These are phyloP conservation scores for Fusarium equiseti DNA, from an alignment of 2,329 filamentous ascomycete genomes.

Conservation along the genomic window DNA sequence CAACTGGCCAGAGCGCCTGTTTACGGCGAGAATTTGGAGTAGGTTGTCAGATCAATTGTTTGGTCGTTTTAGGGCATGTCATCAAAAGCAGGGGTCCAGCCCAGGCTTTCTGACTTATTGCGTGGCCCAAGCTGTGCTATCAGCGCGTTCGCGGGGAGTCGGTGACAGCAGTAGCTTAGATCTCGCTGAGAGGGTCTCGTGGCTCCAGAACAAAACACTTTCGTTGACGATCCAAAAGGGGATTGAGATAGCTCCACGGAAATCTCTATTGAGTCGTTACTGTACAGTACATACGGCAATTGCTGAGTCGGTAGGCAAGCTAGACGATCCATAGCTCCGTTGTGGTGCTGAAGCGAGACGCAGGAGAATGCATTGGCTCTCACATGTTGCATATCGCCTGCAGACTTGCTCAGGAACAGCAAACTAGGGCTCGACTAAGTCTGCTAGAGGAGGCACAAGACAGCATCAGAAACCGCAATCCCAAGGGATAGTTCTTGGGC, in stretches of 20 bases:
- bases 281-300: neutral
- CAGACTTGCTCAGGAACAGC: conserved; percentile 42
- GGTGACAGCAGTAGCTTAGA: conserved; percentile 33
- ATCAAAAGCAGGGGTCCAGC: conserved; percentile 9
- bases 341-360: conserved; percentile 45
- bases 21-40: neutral
- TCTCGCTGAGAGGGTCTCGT: conserved; percentile 35
- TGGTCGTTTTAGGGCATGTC: conserved; percentile 10
- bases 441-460: conserved; percentile 19
- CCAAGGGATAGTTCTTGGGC: conserved; percentile 19
- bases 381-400: conserved; percentile 39
- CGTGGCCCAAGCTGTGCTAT: conserved; percentile 35
- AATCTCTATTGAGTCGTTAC: conserved; percentile 7
- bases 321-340: conserved; percentile 24
- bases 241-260: conserved; percentile 31
- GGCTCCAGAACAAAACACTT: conserved; percentile 5
- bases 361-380: conserved; percentile 43
- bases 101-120: conserved; percentile 12
- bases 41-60: conserved; percentile 18
- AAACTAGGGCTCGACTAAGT: conserved; percentile 34
- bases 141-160: conserved; percentile 22
- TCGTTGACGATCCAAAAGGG: conserved; percentile 15
- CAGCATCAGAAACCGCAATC: conserved; percentile 14
- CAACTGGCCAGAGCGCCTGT: conserved; percentile 12
- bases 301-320: conserved; percentile 8